phyloP scores from a whole-genome alignment of 1,284 basidiomycete genomes.

The Flammula alnicola region DNA sequence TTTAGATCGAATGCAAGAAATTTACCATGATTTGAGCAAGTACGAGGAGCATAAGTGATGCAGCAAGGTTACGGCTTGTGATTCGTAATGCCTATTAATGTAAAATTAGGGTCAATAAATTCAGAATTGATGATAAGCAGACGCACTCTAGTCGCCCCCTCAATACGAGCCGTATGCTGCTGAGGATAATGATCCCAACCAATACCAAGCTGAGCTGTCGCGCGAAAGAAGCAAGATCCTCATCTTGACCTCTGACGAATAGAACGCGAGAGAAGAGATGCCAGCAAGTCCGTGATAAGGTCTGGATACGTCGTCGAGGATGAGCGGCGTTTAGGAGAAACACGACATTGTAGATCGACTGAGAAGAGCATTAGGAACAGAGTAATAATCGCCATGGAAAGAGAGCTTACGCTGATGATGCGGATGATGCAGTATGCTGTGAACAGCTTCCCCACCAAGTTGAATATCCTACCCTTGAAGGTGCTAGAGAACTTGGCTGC shows the following conservation, averaged over 20 bases:
- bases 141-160: conserved; percentile 66
- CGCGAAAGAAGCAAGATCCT: conserved; percentile 52
- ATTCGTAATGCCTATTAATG: conserved; percentile 57
- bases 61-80: conserved; percentile 68
- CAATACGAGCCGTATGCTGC: conserved; percentile 69
- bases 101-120: conserved; percentile 1
- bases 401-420: conserved; percentile 58
- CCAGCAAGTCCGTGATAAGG: conserved; percentile 61
- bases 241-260: conserved; percentile 34
- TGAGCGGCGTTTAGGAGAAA: conserved; percentile 44
- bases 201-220: conserved; percentile 72
- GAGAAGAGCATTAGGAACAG: background rate
- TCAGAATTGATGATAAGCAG: conserved; percentile 5
- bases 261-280: conserved; percentile 54
- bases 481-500: conserved; percentile 58
- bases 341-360: conserved; percentile 67
- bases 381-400: background rate
- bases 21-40: conserved; percentile 79
- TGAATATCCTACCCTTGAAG: conserved; percentile 54
- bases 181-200: conserved; percentile 74
- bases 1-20: background rate
- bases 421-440: conserved; percentile 73
- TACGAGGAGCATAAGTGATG: conserved; percentile 72
- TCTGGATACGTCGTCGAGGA: conserved; percentile 57
- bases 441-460: conserved; percentile 55